These are phyloP conservation scores for Pyricularia sp. DNA, from an alignment of 2,329 filamentous ascomycete genomes.

Conservation along the genomic window DNA sequence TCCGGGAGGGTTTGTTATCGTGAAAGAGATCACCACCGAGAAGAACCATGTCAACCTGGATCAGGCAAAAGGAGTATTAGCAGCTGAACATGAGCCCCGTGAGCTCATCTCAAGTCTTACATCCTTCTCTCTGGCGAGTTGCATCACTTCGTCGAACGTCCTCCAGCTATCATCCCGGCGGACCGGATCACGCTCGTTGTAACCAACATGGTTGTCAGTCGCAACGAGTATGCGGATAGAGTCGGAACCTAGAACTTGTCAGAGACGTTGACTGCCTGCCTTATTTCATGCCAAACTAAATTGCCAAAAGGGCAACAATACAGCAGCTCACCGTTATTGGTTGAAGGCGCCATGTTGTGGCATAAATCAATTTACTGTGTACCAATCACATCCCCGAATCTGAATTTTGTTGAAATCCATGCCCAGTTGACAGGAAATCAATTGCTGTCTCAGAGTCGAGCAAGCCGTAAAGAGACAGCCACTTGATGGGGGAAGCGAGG, in stretches of 20 bases:
- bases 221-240: conserved; percentile 89
- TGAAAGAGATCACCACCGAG: conserved; percentile 93
- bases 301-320: background rate
- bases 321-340: background rate
- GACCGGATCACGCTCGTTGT: conserved; percentile 81
- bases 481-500: background rate
- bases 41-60: conserved; percentile 82
- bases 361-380: background rate
- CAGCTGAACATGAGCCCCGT: background rate
- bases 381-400: background rate
- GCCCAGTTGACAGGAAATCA: background rate
- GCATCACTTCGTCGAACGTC: conserved; percentile 92
- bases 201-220: conserved; percentile 97
- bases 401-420: background rate
- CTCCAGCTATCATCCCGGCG: conserved; percentile 97
- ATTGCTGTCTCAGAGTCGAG: background rate
- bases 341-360: background rate
- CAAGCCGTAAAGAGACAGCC: background rate
- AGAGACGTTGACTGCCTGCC: background rate
- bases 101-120: conserved; percentile 24
- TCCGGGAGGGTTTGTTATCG: conserved; percentile 92
- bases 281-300: background rate
- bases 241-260: conserved; percentile 41
- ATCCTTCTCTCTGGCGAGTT: conserved; percentile 70
- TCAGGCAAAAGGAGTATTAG: background rate